These are phyloP conservation scores for Taphrina populina DNA, from an alignment of 1,139 yeast genomes.

Conservation along the genomic window DNA sequence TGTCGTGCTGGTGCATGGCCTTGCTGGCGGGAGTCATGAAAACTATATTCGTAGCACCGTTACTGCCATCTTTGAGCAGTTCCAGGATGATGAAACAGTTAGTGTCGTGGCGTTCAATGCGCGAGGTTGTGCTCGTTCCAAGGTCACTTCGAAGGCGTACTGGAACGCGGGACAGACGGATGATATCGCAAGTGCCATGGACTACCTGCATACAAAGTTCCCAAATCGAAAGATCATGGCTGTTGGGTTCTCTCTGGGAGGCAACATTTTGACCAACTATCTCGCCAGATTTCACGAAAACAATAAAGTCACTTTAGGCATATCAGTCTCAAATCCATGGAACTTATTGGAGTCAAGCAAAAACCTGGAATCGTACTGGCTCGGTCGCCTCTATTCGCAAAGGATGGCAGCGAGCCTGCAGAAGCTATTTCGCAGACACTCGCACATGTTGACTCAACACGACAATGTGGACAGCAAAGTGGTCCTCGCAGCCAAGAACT, in stretches of 20 bases:
- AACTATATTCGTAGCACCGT: constrained; percentile 67
- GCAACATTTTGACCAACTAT: constrained; percentile 72
- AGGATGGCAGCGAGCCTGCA: constrained; percentile 65
- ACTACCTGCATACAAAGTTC: constrained; percentile 54
- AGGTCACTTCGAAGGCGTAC: constrained; percentile 68
- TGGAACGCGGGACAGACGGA: constrained; percentile 74
- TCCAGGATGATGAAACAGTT: constrained; percentile 7
- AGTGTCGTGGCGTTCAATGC: constrained; percentile 66
- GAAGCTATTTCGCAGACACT: constrained; percentile 53
- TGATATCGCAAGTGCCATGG: constrained; percentile 64
- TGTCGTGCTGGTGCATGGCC: constrained; percentile 73
- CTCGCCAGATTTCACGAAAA: constrained; percentile 66
- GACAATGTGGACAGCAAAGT: constrained; percentile 48
- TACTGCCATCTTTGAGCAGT: constrained; percentile 38
- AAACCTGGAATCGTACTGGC: constrained; percentile 54
- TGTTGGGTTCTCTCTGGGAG: constrained; percentile 88
- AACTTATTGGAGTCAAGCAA: constrained; percentile 63
- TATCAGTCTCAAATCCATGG: constrained; percentile 78
- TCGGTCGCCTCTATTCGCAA: constrained; percentile 68
- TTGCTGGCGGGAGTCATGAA: constrained; percentile 92
- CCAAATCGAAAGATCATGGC: constrained; percentile 75
- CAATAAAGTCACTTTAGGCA: constrained; percentile 58
- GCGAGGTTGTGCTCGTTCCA: constrained; percentile 85
- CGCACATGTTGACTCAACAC: constrained; percentile 46
- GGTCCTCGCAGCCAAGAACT: constrained; percentile 45